phyloP scores from a whole-genome alignment of 371 early-diverging fungal species.

The Mortierella sp. region DNA sequence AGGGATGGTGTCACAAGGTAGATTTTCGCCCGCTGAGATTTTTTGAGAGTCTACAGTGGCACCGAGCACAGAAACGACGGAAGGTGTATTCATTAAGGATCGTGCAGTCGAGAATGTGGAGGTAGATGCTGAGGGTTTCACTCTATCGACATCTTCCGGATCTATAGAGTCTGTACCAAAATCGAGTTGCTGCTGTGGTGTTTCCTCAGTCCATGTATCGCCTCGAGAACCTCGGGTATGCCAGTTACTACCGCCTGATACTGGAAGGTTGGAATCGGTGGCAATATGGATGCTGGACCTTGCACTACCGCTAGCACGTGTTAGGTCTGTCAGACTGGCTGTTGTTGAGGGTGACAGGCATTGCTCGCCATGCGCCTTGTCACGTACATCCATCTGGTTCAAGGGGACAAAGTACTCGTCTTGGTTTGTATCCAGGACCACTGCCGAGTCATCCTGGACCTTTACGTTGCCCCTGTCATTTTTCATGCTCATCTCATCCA shows the following conservation, averaged over 20 bases:
- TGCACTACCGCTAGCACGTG: slow-evolving; percentile 9
- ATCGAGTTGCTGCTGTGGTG: background rate
- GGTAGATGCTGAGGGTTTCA: slow-evolving; percentile 7
- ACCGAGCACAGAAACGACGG: slow-evolving; percentile 4
- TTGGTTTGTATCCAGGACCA: slow-evolving; percentile 18
- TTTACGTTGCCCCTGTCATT: background rate
- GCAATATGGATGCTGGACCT: background rate
- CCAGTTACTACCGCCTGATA: background rate
- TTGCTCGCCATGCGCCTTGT: slow-evolving; percentile 7
- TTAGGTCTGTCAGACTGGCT: background rate
- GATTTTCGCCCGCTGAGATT: background rate
- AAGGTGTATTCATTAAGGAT: background rate
- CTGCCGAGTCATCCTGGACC: background rate
- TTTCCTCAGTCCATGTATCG: background rate
- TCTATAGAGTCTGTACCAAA: background rate
- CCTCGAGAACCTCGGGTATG: background rate
- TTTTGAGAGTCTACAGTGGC: background rate
- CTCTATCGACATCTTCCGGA: background rate
- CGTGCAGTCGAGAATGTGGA: slow-evolving; percentile 11
- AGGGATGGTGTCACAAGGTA: background rate
- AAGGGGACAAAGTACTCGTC: slow-evolving; percentile 25
- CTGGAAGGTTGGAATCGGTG: background rate
- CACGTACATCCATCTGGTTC: slow-evolving; percentile 40
- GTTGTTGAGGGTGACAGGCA: background rate
- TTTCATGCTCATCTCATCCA: slow-evolving; percentile 40